Percentiles rank a stretch among this genome's conserved stretches.
These are phyloP conservation scores for Penicillium steckii DNA, from an alignment of 495 filamentous ascomycete genomes.

Conservation along the genomic window DNA sequence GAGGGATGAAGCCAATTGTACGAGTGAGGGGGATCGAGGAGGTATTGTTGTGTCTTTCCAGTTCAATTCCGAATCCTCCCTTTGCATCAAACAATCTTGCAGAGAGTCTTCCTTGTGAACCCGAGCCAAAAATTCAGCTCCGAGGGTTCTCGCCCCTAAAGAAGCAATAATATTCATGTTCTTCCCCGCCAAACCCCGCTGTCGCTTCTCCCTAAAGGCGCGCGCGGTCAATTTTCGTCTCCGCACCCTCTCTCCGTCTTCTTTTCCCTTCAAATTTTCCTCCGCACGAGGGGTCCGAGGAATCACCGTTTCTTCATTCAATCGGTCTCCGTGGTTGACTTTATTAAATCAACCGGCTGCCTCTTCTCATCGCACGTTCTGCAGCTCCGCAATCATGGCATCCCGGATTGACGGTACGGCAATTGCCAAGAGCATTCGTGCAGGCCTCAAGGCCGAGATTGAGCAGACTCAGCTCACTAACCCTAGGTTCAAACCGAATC, in stretches of 20 bases:
- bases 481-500: conserved; percentile 79
- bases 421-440: conserved; percentile 86
- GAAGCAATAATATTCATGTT: conserved; percentile 35
- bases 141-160: conserved; percentile 27
- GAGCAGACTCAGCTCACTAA: conserved; percentile 74
- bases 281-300: conserved; percentile 19
- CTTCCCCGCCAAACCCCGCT: conserved; percentile 45
- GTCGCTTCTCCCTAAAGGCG: conserved; percentile 23
- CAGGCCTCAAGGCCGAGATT: conserved; percentile 74
- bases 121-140: conserved; percentile 12
- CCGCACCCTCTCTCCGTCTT: conserved; percentile 19
- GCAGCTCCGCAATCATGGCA: conserved; percentile 67
- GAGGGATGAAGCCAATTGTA: background rate
- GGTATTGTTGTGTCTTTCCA: background rate
- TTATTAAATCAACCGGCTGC: conserved; percentile 14
- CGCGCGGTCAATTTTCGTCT: conserved; percentile 25
- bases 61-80: background rate
- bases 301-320: conserved; percentile 9
- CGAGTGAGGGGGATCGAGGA: background rate
- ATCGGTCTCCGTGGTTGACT: conserved; percentile 12
- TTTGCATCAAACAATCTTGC: background rate
- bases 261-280: conserved; percentile 17
- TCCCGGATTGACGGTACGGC: conserved; percentile 93
- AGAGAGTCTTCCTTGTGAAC: conserved; percentile 9
- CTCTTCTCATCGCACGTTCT: conserved; percentile 41